Evolutionary conservation across 768 basidiomycete genomes (phyloP).

Genomic region (Pilatotrama ljubarskyi): DNA sequence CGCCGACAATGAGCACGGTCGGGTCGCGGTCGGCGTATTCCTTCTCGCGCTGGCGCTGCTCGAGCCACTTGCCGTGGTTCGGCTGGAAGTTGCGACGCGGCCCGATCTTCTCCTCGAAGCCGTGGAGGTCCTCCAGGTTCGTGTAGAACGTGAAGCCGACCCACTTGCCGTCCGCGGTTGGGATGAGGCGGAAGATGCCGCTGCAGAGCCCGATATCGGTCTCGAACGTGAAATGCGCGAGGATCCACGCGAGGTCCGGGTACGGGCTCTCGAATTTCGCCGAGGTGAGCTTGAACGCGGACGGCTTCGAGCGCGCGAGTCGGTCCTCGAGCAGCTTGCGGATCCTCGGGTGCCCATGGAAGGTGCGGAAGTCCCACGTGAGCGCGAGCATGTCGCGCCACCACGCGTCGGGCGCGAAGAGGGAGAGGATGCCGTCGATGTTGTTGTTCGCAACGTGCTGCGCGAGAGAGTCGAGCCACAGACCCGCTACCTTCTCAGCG

Average conservation of each 20-base stretch:
- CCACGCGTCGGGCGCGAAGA: slow-evolving; percentile 35
- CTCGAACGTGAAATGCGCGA: slow-evolving; percentile 43
- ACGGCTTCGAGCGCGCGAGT: slow-evolving; percentile 20
- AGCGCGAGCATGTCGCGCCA: slow-evolving; percentile 37
- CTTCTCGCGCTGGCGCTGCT: slow-evolving; percentile 36
- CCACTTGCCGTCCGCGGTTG: slow-evolving; percentile 43
- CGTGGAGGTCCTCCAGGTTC: slow-evolving; percentile 50
- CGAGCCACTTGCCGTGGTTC: slow-evolving; percentile 45
- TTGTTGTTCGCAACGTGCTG: slow-evolving; percentile 36
- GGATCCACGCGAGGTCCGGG: slow-evolving; percentile 33
- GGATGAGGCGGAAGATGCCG: slow-evolving; percentile 49
- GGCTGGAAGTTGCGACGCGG: slow-evolving; percentile 34
- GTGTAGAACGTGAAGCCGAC: slow-evolving; percentile 51
- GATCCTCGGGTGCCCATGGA: slow-evolving; percentile 34
- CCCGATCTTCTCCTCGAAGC: slow-evolving; percentile 43
- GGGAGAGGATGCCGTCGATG: slow-evolving; percentile 36
- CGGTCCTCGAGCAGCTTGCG: slow-evolving; percentile 30
- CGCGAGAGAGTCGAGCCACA: slow-evolving; percentile 45
- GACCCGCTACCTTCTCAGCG: slow-evolving; percentile 34
- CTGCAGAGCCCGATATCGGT: slow-evolving; percentile 37
- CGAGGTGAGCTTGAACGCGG: slow-evolving; percentile 19
- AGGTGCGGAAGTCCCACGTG: slow-evolving; percentile 42
- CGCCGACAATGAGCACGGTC: slow-evolving; percentile 47
- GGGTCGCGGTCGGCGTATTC: slow-evolving; percentile 50
- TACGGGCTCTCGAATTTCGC: slow-evolving; percentile 24